A percentile compares a stretch with the other conserved stretches of the same genome.
phyloP scores from a whole-genome alignment of 2,329 filamentous ascomycete genomes.

The Dactylellina sp. region DNA sequence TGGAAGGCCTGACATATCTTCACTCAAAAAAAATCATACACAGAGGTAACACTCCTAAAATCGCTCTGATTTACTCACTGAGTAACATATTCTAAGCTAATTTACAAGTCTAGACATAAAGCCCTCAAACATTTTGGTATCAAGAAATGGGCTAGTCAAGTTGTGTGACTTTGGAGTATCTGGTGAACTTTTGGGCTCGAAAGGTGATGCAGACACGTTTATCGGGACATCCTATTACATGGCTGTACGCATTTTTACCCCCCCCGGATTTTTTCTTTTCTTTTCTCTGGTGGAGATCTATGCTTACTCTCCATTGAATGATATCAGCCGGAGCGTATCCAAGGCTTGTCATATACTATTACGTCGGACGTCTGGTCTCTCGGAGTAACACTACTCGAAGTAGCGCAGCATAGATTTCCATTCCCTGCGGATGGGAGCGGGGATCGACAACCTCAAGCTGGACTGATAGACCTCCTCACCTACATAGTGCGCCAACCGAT shows the following conservation, averaged over 20 bases:
- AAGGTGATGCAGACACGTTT: slow-evolving; percentile 98
- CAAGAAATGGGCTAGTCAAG: slow-evolving; percentile 92
- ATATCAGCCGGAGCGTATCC: slow-evolving; percentile 83
- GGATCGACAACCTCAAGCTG: slow-evolving; percentile 78
- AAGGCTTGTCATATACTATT: slow-evolving; percentile 96
- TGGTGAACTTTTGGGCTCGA: slow-evolving; percentile 91
- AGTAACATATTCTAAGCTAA: neutral
- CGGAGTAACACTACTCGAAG: slow-evolving; percentile 95
- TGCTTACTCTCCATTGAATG: neutral
- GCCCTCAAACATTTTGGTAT: slow-evolving; percentile 94
- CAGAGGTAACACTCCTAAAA: slow-evolving; percentile 68
- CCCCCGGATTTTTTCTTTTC: too few relatives aligned
- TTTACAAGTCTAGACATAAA: slow-evolving; percentile 78
- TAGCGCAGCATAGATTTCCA: slow-evolving; percentile 98
- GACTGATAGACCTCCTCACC: slow-evolving; percentile 92
- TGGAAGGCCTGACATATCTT: slow-evolving; percentile 93
- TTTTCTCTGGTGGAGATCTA: neutral
- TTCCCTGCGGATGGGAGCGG: slow-evolving; percentile 86
- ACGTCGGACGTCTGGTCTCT: slow-evolving; percentile 99
- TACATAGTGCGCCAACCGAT: slow-evolving; percentile 98
- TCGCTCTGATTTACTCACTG: neutral
- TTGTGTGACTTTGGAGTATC: slow-evolving; percentile 98
- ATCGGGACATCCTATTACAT: slow-evolving; percentile 99
- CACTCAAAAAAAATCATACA: slow-evolving; percentile 98
- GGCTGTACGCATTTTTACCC: slow-evolving; percentile 68